Percentiles rank a stretch among this genome's conserved stretches.
phyloP scores from a whole-genome alignment of 225 moss, liverwort and hornwort species.

The Straminergon stramineum region DNA sequence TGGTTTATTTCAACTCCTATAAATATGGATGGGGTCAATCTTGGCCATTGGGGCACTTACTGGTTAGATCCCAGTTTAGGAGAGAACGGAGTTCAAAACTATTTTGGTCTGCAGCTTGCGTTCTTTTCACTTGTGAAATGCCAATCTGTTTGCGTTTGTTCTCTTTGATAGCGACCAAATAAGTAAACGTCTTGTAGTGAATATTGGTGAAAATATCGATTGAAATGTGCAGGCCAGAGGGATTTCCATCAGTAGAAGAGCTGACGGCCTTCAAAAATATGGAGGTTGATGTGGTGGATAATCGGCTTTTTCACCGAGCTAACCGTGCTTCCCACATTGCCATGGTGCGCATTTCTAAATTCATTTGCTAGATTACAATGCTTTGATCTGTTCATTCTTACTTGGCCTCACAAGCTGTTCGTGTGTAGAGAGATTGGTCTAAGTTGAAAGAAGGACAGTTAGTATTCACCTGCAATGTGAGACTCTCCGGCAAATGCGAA shows the following conservation, averaged over 20 bases:
- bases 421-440: conserved; percentile 24
- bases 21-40: not conserved
- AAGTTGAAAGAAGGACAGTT: not conserved
- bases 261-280: not conserved
- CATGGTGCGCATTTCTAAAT: not conserved
- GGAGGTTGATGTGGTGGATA: not conserved
- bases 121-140: not conserved
- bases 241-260: not conserved
- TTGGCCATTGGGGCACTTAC: not conserved
- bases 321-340: not conserved
- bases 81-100: not conserved
- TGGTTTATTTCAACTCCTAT: not conserved
- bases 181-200: not conserved
- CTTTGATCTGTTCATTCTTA: not conserved
- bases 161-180: not conserved
- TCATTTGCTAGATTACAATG: not conserved
- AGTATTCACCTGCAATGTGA: conserved; percentile 19
- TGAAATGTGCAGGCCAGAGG: not conserved
- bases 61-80: not conserved
- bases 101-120: not conserved
- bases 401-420: not conserved
- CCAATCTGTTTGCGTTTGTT: not conserved
- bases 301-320: not conserved
- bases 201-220: not conserved
- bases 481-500: not conserved